Percentiles rank a stretch among this genome's conserved stretches.
These are phyloP conservation scores for Yamadazyma dendronema DNA, from an alignment of 1,139 yeast genomes.

Conservation along the genomic window DNA sequence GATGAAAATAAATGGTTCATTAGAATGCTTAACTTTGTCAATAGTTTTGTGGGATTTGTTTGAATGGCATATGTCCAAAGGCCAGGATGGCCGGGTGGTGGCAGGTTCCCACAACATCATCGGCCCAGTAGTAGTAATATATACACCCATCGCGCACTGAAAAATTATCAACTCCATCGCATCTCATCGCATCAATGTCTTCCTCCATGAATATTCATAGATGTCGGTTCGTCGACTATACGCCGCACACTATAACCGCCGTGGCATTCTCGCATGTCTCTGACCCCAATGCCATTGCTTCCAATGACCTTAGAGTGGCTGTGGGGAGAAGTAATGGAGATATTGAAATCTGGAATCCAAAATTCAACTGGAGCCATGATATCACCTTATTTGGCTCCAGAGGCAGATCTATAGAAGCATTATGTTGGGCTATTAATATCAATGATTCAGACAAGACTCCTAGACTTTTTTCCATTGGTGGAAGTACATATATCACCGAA, in stretches of 20 bases:
- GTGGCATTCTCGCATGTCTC: constrained; percentile 76
- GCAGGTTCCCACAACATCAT: no score
- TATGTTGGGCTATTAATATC: constrained; percentile 65
- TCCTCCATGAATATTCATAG: constrained; percentile 88
- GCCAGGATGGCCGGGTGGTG: no score
- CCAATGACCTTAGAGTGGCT: constrained; percentile 73
- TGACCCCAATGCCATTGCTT: constrained; percentile 40
- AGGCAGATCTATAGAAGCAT: constrained; percentile 85
- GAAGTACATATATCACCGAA: constrained; percentile 86
- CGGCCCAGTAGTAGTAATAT: neutral
- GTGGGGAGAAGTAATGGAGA: constrained; percentile 94
- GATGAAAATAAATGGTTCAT: constrained; percentile 49
- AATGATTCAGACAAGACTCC: constrained; percentile 42
- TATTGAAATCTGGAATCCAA: constrained; percentile 94
- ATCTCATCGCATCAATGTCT: no score
- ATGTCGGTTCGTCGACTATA: constrained; percentile 87
- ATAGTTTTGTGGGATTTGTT: constrained; percentile 49
- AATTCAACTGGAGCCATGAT: constrained; percentile 56
- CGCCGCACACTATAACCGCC: constrained; percentile 83
- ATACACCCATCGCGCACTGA: constrained; percentile 4
- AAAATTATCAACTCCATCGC: no score
- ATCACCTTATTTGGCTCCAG: constrained; percentile 72
- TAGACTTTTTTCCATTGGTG: constrained; percentile 89
- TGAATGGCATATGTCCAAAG: no score
- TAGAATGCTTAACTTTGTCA: constrained; percentile 35